Evolutionary conservation across 2,329 filamentous ascomycete genomes (phyloP), one percentile per base, ranked within the genome.

Genomic region (Zymoseptoria crescenta): DNA sequence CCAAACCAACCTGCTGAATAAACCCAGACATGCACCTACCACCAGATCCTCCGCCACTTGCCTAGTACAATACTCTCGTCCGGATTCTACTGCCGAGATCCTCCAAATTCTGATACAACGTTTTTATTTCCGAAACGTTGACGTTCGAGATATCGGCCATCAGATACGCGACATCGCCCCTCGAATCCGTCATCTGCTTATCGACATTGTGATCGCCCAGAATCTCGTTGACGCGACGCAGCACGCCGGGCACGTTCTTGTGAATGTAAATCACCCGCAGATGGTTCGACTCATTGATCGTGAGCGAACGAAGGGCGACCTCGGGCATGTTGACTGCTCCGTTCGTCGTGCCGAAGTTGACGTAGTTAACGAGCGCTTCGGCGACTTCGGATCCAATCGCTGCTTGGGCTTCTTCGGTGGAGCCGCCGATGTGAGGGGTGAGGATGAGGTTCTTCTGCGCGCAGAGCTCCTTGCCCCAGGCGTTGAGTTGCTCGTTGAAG

Each of bases 321-420:
- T 97, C 94, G n/a, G 94, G 94, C 79, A 99, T 81, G 77, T 99
- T 99, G 73, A 97, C 94, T 62, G 92, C 91, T 65, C 91, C 92
- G 27, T 95, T 76, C 2, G 94, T 99, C 58, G 87, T 85, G 61
- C 94, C 94, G 75, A 94, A 91, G 77, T 97, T 99, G 73, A 97
- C 94, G 74, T 97, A 99, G 70, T 89, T 86, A 59, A 96, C 88
- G 56, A 99, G 80, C 49, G 92, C 89, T 53, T 94, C 87, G 64
- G 84, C 86, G 59, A 99, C 94, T 80, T 99, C 94, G 50, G 95
- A 83, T 67, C 94, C 94, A 73, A 99, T 99, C 16, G 94, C 93
- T 59, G 89, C 87, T 78, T 99, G 94, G 4, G 94, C 94, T 77
- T 99, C 94, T 76, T 99, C 94, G 0, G 94, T 99, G 75, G 91